A percentile compares a stretch with the other conserved stretches of the same genome.
phyloP scores from a whole-genome alignment of 2,329 filamentous ascomycete genomes.

The Neofusicoccum sp. region DNA sequence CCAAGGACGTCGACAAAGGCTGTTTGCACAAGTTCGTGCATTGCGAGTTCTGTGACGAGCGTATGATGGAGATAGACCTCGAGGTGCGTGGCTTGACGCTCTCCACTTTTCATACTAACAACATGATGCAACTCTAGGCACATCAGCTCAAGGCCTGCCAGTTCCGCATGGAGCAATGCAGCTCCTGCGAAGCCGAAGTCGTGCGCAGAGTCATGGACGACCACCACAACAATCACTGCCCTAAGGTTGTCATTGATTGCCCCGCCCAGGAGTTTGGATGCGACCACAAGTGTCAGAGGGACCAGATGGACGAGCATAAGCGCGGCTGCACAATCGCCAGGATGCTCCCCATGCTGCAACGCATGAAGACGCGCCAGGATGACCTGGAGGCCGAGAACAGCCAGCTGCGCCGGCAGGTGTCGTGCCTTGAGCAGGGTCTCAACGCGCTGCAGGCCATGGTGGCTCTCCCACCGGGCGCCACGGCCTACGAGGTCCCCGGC shows the following conservation, averaged over 20 bases:
- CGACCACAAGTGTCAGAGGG: constrained; percentile 38
- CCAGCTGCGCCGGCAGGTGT: constrained; percentile 43
- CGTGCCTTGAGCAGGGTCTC: constrained; percentile 46
- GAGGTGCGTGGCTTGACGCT: constrained; percentile 37
- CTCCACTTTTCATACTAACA: constrained; percentile 24
- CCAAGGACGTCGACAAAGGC: constrained; percentile 53
- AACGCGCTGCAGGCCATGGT: constrained; percentile 31
- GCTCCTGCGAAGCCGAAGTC: constrained; percentile 42
- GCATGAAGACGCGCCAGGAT: constrained; percentile 38
- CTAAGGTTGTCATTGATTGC: constrained; percentile 43
- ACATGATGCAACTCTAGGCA: constrained; percentile 35
- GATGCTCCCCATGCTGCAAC: constrained; percentile 42
- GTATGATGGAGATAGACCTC: constrained; percentile 55
- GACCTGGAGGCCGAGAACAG: constrained; percentile 45
- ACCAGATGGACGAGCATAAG: constrained; percentile 40
- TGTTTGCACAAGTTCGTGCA: constrained; percentile 55
- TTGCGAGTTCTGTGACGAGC: constrained; percentile 54
- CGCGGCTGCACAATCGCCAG: constrained; percentile 45
- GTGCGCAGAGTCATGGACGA: constrained; percentile 41
- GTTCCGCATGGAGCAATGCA: constrained; percentile 46
- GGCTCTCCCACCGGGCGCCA: not conserved
- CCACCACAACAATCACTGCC: constrained; percentile 44
- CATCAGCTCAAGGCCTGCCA: constrained; percentile 51
- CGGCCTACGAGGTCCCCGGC: constrained; percentile 16
- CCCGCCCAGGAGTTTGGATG: constrained; percentile 46